phyloP scores from a whole-genome alignment of 192 early-diverging fungal species.

The Coemansia sp. region DNA sequence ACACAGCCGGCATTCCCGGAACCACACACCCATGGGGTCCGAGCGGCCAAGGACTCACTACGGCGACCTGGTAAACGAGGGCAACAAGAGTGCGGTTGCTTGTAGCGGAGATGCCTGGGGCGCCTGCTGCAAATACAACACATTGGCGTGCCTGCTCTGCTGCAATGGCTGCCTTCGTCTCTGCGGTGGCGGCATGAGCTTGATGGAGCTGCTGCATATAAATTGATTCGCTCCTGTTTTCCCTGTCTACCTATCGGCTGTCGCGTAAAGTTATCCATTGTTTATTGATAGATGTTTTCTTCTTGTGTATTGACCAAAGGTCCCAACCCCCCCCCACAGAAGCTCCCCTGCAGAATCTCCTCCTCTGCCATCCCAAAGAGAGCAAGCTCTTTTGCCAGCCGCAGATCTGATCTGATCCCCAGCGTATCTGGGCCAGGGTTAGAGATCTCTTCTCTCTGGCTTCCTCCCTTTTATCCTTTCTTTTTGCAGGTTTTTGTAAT shows the following conservation, averaged over 20 bases:
- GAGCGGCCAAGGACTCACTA: slow-evolving; percentile 19
- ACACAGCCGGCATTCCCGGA: slow-evolving; percentile 6
- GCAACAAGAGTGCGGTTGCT: slow-evolving; percentile 7
- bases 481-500: too few relatives aligned
- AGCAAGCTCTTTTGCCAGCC: too few relatives aligned
- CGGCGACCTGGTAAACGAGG: slow-evolving; percentile 36
- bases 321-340: too few relatives aligned
- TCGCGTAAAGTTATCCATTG: too few relatives aligned
- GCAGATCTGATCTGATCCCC: too few relatives aligned
- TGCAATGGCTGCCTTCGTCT: slow-evolving; percentile 43
- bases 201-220: slow-evolving; percentile 25
- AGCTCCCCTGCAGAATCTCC: too few relatives aligned
- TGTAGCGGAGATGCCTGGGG: slow-evolving; percentile 37
- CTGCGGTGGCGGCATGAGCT: slow-evolving; percentile 37
- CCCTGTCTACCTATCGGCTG: background rate
- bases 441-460: too few relatives aligned
- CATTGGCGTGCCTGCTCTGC: slow-evolving; percentile 31
- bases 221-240: slow-evolving; percentile 4
- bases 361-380: too few relatives aligned
- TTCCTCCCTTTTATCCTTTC: too few relatives aligned
- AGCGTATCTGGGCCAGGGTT: too few relatives aligned
- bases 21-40: slow-evolving; percentile 1
- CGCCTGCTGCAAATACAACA: slow-evolving; percentile 47
- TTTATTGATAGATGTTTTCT: background rate
- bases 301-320: too few relatives aligned